phyloP scores from a whole-genome alignment of 306 rosid genomes.

The Sesbania bispinosa region DNA sequence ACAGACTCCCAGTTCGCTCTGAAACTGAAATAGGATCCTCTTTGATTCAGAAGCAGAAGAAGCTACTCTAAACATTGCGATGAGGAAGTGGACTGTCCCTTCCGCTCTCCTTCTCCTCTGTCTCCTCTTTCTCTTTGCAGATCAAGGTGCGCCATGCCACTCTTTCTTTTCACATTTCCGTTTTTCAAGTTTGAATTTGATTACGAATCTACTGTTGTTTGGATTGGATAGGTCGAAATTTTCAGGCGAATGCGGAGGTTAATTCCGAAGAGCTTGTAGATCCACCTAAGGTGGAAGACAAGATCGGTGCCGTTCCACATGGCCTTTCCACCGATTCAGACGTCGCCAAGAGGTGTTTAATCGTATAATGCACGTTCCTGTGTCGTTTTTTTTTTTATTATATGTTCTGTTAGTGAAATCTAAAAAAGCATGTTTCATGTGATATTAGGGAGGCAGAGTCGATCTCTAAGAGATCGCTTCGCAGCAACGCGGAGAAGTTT shows the following conservation, averaged over 20 bases:
- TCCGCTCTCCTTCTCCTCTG: constrained; percentile 74
- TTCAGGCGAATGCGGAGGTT: constrained; percentile 83
- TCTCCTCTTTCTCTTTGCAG: constrained; percentile 67
- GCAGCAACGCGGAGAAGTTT: constrained; percentile 80
- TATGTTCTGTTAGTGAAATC: too few species aligned
- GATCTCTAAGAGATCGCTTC: constrained; percentile 87
- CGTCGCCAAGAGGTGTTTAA: constrained; percentile 49
- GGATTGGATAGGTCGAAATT: constrained; percentile 53
- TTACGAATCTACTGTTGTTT: not conserved
- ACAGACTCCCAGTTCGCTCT: too few species aligned
- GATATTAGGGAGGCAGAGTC: constrained; percentile 84
- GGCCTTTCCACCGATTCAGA: constrained; percentile 95
- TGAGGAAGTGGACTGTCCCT: constrained; percentile 98
- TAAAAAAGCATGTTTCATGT: not conserved
- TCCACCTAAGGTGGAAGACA: constrained; percentile 97
- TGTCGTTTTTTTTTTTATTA: not conserved
- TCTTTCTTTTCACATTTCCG: not conserved
- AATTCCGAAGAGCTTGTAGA: constrained; percentile 75
- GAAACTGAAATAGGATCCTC: too few species aligned
- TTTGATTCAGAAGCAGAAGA: too few species aligned
- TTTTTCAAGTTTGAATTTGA: not conserved
- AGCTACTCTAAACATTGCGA: constrained; percentile 55
- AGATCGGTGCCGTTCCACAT: constrained; percentile 86
- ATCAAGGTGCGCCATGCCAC: constrained; percentile 82
- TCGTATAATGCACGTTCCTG: not conserved